Conservation (phyloP, 805 yeast genomes). For the Wickerhamiella qilinensis region DNA sequence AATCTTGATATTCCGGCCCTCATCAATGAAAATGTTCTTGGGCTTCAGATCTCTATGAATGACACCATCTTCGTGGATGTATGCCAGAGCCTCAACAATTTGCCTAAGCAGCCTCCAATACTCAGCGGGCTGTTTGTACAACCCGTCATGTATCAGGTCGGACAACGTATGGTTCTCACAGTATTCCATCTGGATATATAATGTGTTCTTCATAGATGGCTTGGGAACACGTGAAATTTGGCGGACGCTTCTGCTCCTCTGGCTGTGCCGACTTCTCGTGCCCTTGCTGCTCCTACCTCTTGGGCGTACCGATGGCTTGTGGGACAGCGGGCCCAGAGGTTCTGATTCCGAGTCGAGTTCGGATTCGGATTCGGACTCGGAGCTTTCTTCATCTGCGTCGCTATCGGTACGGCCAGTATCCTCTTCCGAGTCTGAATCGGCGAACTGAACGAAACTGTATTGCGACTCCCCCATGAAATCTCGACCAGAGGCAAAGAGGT, state of each 20-base stretch:
- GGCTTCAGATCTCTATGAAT: constrained; percentile 95
- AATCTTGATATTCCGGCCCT: constrained; percentile 72
- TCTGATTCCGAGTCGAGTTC: no score
- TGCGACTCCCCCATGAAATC: constrained; percentile 14
- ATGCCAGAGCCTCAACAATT: constrained; percentile 75
- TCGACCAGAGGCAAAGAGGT: constrained; percentile 6
- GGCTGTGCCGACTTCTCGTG: no score
- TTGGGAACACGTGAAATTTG: constrained; percentile 2
- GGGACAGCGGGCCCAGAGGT: not conserved
- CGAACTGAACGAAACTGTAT: constrained; percentile 18
- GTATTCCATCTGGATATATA: constrained; percentile 96
- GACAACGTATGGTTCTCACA: constrained; percentile 86
- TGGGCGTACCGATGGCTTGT: not conserved
- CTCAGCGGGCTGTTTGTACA: constrained; percentile 54
- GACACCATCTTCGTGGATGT: constrained; percentile 87
- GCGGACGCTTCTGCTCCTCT: no score
- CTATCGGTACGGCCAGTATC: constrained; percentile 11
- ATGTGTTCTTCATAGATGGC: constrained; percentile 34
- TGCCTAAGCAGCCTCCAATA: constrained; percentile 88
- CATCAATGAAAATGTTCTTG: constrained; percentile 88
- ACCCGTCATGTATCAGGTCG: constrained; percentile 66
- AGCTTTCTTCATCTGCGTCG: not conserved
- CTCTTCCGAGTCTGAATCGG: no score
- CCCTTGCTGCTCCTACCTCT: not conserved
- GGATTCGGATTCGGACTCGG: constrained; percentile 5